Evolutionary conservation across 208 protist species (phyloP).

Genomic region (Leishmania lainsoni): DNA sequence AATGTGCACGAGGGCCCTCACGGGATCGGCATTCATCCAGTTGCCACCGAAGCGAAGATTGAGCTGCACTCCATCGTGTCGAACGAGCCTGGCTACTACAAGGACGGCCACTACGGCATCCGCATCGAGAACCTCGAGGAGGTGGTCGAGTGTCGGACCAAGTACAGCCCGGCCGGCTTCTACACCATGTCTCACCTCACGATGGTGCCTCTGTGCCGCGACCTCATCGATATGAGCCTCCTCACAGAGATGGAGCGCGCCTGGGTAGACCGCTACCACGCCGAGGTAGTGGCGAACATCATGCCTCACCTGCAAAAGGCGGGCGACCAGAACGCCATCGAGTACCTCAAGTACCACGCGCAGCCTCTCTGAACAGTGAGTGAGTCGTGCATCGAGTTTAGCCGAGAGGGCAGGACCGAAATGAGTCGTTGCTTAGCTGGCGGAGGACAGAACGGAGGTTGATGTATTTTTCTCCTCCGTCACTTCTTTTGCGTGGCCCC

Average conservation of each 20-base stretch:
- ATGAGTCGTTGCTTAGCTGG: neutral
- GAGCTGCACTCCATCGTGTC: conserved; percentile 75
- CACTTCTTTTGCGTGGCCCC: neutral
- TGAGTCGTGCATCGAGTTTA: neutral
- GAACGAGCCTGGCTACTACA: conserved; percentile 98
- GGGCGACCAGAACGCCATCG: conserved; percentile 55
- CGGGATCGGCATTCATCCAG: conserved; percentile 64
- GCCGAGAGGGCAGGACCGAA: neutral
- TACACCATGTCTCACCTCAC: conserved; percentile 87
- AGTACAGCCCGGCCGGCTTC: conserved; percentile 63
- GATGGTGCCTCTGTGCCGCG: conserved; percentile 86
- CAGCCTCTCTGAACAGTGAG: conserved; percentile 32
- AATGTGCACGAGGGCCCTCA: conserved; percentile 97
- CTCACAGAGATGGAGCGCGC: conserved; percentile 71
- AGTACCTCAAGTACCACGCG: conserved; percentile 80
- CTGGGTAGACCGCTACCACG: conserved; percentile 86
- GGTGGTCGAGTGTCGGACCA: conserved; percentile 62
- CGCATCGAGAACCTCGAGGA: conserved; percentile 98
- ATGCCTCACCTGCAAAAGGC: conserved; percentile 46
- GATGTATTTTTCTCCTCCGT: too few relatives aligned
- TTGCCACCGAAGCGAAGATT: conserved; percentile 57
- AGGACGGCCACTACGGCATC: conserved; percentile 97
- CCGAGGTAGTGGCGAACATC: conserved; percentile 44
- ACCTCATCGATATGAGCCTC: conserved; percentile 84
- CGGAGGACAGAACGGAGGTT: neutral